Percentiles rank a stretch among this genome's conserved stretches.
These are phyloP conservation scores for Daucus carota DNA, from an alignment of 129 eudicot genomes.

Conservation along the genomic window DNA sequence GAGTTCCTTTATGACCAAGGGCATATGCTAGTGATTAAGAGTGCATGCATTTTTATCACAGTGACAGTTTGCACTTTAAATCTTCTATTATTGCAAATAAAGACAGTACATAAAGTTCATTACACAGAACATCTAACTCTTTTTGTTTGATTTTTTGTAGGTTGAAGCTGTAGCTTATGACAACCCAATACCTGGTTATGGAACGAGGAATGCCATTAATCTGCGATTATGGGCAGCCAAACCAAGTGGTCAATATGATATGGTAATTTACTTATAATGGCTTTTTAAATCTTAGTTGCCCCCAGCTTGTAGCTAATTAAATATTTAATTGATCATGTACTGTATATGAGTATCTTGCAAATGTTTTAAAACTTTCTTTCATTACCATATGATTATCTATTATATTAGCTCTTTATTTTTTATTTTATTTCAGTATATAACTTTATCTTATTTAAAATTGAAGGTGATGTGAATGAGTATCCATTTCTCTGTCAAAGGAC, in stretches of 20 bases:
- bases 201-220: conserved; percentile 50
- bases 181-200: conserved; percentile 66
- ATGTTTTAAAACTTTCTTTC: background rate
- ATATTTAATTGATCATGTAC: background rate
- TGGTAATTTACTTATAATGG: conserved; percentile 16
- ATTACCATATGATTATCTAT: background rate
- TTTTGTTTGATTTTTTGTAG: conserved; percentile 9
- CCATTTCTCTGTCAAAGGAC: background rate
- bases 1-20: conserved; percentile 15
- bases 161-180: conserved; percentile 65
- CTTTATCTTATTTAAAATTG: background rate
- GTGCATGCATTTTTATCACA: background rate
- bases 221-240: conserved; percentile 62
- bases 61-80: background rate
- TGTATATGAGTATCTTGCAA: background rate
- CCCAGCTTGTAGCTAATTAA: background rate
- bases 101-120: background rate
- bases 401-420: background rate
- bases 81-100: background rate
- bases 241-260: conserved; percentile 47
- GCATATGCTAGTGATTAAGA: background rate
- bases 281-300: background rate
- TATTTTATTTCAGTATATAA: background rate
- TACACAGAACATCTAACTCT: background rate
- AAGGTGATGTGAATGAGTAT: background rate